Evolutionary conservation across 805 yeast species (phyloP), one percentile per base, ranked within the genome.

Genomic region (Candida ovalis): DNA sequence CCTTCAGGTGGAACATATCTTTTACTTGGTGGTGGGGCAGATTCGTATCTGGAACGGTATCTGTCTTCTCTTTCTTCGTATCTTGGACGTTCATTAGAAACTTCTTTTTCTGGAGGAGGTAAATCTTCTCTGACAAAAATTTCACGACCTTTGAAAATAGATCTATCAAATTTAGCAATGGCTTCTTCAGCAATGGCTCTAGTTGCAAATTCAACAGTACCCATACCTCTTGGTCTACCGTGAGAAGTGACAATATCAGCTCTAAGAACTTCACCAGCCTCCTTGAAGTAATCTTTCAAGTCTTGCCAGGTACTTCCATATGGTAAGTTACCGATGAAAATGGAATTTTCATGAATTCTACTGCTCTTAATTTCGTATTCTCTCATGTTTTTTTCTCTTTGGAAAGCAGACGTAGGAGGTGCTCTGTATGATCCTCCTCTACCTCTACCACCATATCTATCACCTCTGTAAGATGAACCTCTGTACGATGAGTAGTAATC

Each of bases 91-190:
- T 22, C 12, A 9, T 74, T 46, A 46, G 50, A 50, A 22, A 49
- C 60, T 21, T 52, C 55, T 40, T 64, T 66, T 47, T 60, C 68
- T 58, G 92, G 94, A 24, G 94, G 94, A 32, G 94, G 94, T 63
- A 88, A 84, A 68, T 90, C 96, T 64, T 85, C 95, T 70, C 97
- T 83, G 9, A 91, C 96, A 66, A 86, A 89, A 40, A 90, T 85
- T 58, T 81, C 84, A 66, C 97, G 82, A 13, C 89, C 95, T 61
- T 73, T 68, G 53, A 82, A 78, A 32, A 71, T 73, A 27, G 82
- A 73, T 60, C 87, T 83, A 67, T 87, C 86, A 59, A 75, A 84
- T 57, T 79, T 74, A 46, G 73, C 69, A 58, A 90, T 88, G 12
- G 97, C 97, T 22, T 71, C 74, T 42, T 73, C 75, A 5, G 88